A percentile compares a stretch with the other conserved stretches of the same genome.
Evolutionary conservation across 192 early-diverging fungal genomes (phyloP).

Genomic region (Coemansia sp.): DNA sequence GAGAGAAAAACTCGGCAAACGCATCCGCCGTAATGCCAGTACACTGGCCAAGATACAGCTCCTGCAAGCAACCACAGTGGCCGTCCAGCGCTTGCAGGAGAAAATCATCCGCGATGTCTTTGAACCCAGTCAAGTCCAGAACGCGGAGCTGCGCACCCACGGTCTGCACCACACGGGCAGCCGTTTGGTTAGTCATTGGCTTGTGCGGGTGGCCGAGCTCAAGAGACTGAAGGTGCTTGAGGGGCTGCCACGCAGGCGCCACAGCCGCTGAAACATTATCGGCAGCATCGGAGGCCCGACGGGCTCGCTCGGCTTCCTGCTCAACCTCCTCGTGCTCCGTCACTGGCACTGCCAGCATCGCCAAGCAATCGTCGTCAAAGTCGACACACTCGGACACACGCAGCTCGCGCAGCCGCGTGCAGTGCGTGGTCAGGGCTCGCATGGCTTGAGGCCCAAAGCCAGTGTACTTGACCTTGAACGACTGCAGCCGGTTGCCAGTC

Average conservation of each 20-base stretch:
- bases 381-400: slow-evolving; percentile 63
- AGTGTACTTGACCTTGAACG: slow-evolving; percentile 62
- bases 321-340: slow-evolving; percentile 34
- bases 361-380: slow-evolving; percentile 58
- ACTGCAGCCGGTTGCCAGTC: slow-evolving; percentile 57
- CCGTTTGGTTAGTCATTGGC: slow-evolving; percentile 32
- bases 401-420: slow-evolving; percentile 63
- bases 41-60: slow-evolving; percentile 42
- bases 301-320: slow-evolving; percentile 38
- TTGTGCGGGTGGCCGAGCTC: slow-evolving; percentile 31
- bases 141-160: slow-evolving; percentile 33
- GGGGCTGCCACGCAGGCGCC: slow-evolving; percentile 30
- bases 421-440: slow-evolving; percentile 59
- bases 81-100: slow-evolving; percentile 16
- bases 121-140: slow-evolving; percentile 42
- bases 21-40: slow-evolving; percentile 26
- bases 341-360: slow-evolving; percentile 39
- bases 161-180: slow-evolving; percentile 24
- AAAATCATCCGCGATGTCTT: slow-evolving; percentile 42
- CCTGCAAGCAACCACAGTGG: slow-evolving; percentile 19
- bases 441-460: slow-evolving; percentile 61
- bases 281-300: background rate
- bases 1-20: slow-evolving; percentile 32
- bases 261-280: background rate
- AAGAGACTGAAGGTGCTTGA: slow-evolving; percentile 17